A percentile compares a stretch with the other conserved stretches of the same genome.
Conservation (phyloP, 2,329 filamentous ascomycete genomes). For the Scedosporium dehoogii region DNA sequence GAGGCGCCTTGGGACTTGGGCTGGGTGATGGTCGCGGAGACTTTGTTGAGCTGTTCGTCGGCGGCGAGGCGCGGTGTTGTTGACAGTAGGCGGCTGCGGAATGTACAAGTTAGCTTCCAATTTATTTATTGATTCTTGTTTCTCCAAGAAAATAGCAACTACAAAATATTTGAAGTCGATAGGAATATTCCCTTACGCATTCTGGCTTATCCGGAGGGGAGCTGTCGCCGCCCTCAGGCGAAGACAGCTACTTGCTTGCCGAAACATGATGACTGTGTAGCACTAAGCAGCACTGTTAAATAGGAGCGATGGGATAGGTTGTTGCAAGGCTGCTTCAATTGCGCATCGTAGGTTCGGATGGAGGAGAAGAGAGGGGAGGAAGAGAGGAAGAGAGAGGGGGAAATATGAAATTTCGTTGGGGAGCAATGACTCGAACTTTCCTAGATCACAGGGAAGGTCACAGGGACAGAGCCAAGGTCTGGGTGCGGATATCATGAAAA, state of each 20-base stretch:
- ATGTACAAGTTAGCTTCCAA: not conserved
- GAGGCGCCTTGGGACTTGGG: constrained; percentile 97
- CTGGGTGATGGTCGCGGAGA: constrained; percentile 81
- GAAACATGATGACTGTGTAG: constrained; percentile 1
- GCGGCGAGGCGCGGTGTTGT: constrained; percentile 34
- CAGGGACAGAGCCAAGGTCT: constrained; percentile 1
- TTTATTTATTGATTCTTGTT: not conserved
- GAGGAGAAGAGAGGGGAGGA: not conserved
- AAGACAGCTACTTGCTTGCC: constrained; percentile 2
- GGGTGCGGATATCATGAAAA: not conserved
- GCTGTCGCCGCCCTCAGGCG: not conserved
- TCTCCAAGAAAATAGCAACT: too few relatives aligned
- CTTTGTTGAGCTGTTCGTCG: constrained; percentile 64
- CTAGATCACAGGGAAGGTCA: constrained; percentile 7
- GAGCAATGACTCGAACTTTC: constrained; percentile 1
- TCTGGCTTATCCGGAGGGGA: not conserved
- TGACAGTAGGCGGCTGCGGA: constrained; percentile 37
- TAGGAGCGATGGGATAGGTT: not conserved
- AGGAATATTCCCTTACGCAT: not conserved
- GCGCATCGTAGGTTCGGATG: not conserved
- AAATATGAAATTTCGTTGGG: not conserved
- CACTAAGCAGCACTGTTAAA: not conserved
- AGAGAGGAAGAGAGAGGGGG: not conserved
- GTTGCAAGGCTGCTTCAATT: not conserved
- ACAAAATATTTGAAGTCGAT: too few relatives aligned